Evolutionary conservation across 805 yeast genomes (phyloP), one percentile per base, ranked within the genome.

Genomic region (Sungouiozyma intestinalis): DNA sequence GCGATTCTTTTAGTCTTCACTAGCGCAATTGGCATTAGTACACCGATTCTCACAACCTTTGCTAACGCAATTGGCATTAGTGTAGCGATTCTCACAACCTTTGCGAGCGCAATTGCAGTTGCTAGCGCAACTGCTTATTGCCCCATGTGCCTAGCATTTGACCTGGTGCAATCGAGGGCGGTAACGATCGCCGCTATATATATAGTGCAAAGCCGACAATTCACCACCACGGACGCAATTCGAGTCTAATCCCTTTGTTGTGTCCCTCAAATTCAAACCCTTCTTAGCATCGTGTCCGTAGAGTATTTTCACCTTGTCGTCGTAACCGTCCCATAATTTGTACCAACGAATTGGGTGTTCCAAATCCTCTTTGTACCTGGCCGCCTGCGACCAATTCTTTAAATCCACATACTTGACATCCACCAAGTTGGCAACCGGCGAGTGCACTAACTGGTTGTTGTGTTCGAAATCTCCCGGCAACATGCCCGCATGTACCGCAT

Each of bases 201-300:
- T 40, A 19, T 42, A 45, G 27, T 57, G 55, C 36, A 78, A 61
- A 0, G 88, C 94, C 24, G 79, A 69, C 38, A 88, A 67, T 45
- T 72, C 58, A 11, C 76, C 80, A 3, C 95, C 96, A 45, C 74
- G 73, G 44, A 78, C 83, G 67, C 97, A 88, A 1, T 84, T 85
- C 9, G 84, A 67, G 55, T 90, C 97, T 33, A 88, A 64, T 0
- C 97, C 97, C 52, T 74, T 76, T 3, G 95, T 69, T 59, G 69
- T 85, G 46, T 73, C 72, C 48, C 73, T 72, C 39, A 79, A 48
- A 42, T 73, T 76, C 39, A 87, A 71, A 1, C 96, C 95, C 42
- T 79, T 66, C 42, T 76, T 68, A 3, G 97, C 94, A 56, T 85
- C 94, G 56, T 88, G 97, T 1, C 97, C 97, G 57, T 88, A 88